phyloP scores from a whole-genome alignment of 2,329 filamentous ascomycete genomes.

The Neobulgaria alba region DNA sequence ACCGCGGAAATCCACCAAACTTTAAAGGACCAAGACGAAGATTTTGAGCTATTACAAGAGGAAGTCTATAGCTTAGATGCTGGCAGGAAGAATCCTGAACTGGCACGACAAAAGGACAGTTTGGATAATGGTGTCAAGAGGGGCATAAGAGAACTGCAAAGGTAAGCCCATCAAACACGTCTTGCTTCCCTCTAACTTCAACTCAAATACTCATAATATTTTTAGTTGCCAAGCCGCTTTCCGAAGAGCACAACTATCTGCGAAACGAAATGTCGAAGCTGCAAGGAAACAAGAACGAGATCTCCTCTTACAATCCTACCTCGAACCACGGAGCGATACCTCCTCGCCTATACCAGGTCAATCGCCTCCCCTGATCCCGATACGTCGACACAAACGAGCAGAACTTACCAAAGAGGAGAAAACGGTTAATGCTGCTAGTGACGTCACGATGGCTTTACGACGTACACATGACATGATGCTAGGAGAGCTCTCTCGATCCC shows the following conservation, averaged over 20 bases:
- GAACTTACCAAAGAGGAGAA: constrained; percentile 53
- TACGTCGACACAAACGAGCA: constrained; percentile 2
- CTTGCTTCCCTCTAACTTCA: neutral
- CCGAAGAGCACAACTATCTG: constrained; percentile 71
- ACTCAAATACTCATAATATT: neutral
- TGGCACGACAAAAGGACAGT: constrained; percentile 54
- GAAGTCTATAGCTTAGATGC: constrained; percentile 64
- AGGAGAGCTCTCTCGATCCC: constrained; percentile 73
- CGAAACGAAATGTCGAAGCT: constrained; percentile 64
- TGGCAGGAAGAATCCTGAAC: constrained; percentile 41
- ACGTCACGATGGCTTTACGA: constrained; percentile 76
- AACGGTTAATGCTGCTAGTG: constrained; percentile 64
- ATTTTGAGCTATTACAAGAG: constrained; percentile 70
- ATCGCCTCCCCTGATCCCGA: neutral
- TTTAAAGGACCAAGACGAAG: constrained; percentile 71
- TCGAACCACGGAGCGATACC: constrained; percentile 32
- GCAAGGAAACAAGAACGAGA: constrained; percentile 72
- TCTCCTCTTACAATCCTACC: constrained; percentile 59
- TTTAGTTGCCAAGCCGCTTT: constrained; percentile 45
- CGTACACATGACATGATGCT: constrained; percentile 83
- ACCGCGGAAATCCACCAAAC: constrained; percentile 71
- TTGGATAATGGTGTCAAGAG: constrained; percentile 59
- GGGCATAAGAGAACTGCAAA: constrained; percentile 61
- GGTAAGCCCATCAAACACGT: constrained; percentile 37
- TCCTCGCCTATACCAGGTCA: constrained; percentile 8